Evolutionary conservation across 2,329 filamentous ascomycete genomes (phyloP), one percentile per base, ranked within the genome.

Genomic region (Eutypa lata): DNA sequence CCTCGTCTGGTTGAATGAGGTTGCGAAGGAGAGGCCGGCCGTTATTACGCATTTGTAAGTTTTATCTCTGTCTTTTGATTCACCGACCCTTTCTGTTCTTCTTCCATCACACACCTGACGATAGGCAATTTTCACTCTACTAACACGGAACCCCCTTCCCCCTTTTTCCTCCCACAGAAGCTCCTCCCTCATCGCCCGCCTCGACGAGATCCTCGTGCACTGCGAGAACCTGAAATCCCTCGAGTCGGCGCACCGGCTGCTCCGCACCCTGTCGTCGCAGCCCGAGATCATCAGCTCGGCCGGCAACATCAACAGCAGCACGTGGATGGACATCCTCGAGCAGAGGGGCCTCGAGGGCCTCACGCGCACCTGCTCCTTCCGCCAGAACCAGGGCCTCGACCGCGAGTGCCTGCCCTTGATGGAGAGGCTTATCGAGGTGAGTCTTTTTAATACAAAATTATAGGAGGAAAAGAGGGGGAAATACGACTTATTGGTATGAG

Each of bases 311-410:
- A 68, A 78, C 4, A 72, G 72, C 28, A 73, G 75, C 40, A 68
- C 73, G 26, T 67, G 87, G 11, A 76, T 76, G 47, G 76, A 80
- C 45, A 74, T 78, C 2, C 72, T 88, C 8, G 77, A 83, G 37
- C 77, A 80, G 2, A 78, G 83, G 66, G 86, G 85, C 2, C 87
- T 88, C 55, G 76, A 78, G 8, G 85, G 86, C 0, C 70, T 89
- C 2, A 87, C 82, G 82, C 76, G 77, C 22, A 76, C 76, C 5
- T 81, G 79, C 54, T 80, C 78, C 1, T 77, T 80, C 49, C 76
- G 72, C 33, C 73, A 76, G 16, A 69, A 70, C 31, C 75, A 77
- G 45, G 78, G 80, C 11, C 73, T 76, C 11, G 78, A 80, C 56
- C 74, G 72, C 50, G 75, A 78, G 58, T 81, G 78, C 60, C 77